phyloP scores from a whole-genome alignment of 768 basidiomycete genomes.

The Macrolepiota albuminosa region DNA sequence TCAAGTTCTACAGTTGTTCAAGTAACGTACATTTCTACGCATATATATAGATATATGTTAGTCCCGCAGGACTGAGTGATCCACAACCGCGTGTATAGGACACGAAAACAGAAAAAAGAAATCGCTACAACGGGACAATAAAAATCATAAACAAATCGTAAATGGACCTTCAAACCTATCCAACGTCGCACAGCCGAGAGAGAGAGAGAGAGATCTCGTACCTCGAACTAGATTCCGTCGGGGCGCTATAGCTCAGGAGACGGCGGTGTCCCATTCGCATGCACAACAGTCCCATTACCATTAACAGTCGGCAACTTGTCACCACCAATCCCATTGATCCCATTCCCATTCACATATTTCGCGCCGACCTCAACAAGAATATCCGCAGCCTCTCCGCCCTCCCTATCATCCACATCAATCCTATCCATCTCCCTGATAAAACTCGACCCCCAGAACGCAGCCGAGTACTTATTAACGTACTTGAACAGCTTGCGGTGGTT shows the following conservation, averaged over 20 bases:
- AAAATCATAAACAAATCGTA: constrained; percentile 3
- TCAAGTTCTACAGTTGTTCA: constrained; percentile 9
- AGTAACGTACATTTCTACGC: constrained; percentile 14
- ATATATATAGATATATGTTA: constrained; percentile 3
- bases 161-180: neutral
- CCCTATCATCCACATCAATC: constrained; percentile 40
- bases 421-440: constrained; percentile 83
- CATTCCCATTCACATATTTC: neutral
- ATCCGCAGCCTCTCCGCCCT: constrained; percentile 26
- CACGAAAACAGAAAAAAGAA: neutral
- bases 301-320: neutral
- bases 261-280: constrained; percentile 5
- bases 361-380: neutral
- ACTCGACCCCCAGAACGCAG: constrained; percentile 88
- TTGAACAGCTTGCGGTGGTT: constrained; percentile 96
- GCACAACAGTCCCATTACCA: constrained; percentile 4
- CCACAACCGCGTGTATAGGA: neutral
- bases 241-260: constrained; percentile 2
- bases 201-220: neutral
- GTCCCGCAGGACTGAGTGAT: neutral
- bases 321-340: neutral
- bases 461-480: constrained; percentile 93
- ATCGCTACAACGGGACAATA: neutral
- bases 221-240: neutral
- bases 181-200: neutral